Base-by-base conservation (phyloP, 768 basidiomycete genomes). In the Rhodotorula kratochvilovae region DNA sequence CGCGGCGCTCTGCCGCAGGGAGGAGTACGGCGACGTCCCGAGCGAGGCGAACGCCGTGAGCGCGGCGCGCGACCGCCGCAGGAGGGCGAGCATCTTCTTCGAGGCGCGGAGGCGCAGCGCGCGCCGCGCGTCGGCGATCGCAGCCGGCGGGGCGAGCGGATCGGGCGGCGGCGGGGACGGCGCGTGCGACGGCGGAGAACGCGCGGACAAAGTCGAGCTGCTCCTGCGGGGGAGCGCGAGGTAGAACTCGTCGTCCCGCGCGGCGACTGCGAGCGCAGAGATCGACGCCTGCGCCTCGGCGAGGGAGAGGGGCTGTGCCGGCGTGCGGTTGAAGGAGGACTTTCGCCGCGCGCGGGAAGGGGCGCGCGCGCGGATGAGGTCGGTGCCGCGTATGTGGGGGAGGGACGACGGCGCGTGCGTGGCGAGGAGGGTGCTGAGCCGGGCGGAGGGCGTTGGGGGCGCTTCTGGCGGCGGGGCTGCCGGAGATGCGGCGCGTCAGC, bases 191-290 rank as follows among this genome's bases (percentile, higher is more conserved):
- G 5, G 17, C 1, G 13, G 59, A 53, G 51, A 67, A 29, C 7
- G 53, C 29, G 12, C 51, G 50, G 51, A 67, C 33, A 39, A 67
- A 51, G 51, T 61, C 59, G 39, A 67, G 59, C 31, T 54, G 25
- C 33, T 54, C 51, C 11, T 17, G 19, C 15, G n/a, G 2, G 21
- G 46, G 13, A 67, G 50, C 5, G n/a, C 21, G 2, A 23, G 13
- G 51, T 55, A 31, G 31, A 67, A 51, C 5, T 25, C 19, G 10
- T 2, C n/a, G 48, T 66, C 56, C 7, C 21, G 2, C 0, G 46
- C 56, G 1, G 27, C 56, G 11, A 11, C 11, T 35, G 17, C 19
- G 35, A 66, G 56, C 1, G 45, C 31, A 5, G 10, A 12, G 25
- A 55, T 42, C n/a, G 63, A 23, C 5, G 31, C 46, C 11, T 15